These are phyloP conservation scores for Dactylellina parvicollis DNA, from an alignment of 2,329 filamentous ascomycete species.

Conservation along the genomic window DNA sequence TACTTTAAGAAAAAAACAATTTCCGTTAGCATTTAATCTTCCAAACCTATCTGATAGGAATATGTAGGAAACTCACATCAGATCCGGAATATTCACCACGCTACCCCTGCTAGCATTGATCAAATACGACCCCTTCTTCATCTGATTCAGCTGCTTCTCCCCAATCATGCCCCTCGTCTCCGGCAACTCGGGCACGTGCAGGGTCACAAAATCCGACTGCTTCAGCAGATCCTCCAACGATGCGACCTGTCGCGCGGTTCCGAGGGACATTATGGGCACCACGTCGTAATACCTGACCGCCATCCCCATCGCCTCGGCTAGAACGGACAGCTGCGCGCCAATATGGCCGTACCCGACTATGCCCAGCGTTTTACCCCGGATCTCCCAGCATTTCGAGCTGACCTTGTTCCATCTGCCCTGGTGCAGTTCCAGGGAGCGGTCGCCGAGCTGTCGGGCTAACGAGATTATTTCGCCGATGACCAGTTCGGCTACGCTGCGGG, in stretches of 20 bases:
- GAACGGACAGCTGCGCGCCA: slow-evolving; percentile 90
- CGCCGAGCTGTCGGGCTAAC: slow-evolving; percentile 88
- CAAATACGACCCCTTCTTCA: slow-evolving; percentile 92
- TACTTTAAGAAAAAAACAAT: slow-evolving; percentile 61
- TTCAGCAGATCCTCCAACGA: slow-evolving; percentile 79
- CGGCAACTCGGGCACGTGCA: slow-evolving; percentile 90
- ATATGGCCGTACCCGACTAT: slow-evolving; percentile 99
- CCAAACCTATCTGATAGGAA: neutral
- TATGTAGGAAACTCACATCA: slow-evolving; percentile 66
- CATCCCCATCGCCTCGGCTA: slow-evolving; percentile 98
- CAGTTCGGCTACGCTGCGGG: slow-evolving; percentile 92
- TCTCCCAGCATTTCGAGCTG: slow-evolving; percentile 95
- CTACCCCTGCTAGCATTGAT: slow-evolving; percentile 96
- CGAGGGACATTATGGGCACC: slow-evolving; percentile 91
- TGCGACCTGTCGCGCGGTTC: slow-evolving; percentile 83
- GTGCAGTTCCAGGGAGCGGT: slow-evolving; percentile 94
- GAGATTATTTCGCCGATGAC: slow-evolving; percentile 93
- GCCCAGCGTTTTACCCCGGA: slow-evolving; percentile 95
- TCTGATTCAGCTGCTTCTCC: slow-evolving; percentile 78
- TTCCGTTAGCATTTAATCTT: slow-evolving; percentile 13
- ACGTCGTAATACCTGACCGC: slow-evolving; percentile 97
- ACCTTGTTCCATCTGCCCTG: slow-evolving; percentile 97
- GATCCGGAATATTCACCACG: slow-evolving; percentile 90
- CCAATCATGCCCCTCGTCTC: slow-evolving; percentile 95
- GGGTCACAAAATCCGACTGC: slow-evolving; percentile 88